Conservation (phyloP, 2,329 filamentous ascomycete species). For the Alternaria solani region DNA sequence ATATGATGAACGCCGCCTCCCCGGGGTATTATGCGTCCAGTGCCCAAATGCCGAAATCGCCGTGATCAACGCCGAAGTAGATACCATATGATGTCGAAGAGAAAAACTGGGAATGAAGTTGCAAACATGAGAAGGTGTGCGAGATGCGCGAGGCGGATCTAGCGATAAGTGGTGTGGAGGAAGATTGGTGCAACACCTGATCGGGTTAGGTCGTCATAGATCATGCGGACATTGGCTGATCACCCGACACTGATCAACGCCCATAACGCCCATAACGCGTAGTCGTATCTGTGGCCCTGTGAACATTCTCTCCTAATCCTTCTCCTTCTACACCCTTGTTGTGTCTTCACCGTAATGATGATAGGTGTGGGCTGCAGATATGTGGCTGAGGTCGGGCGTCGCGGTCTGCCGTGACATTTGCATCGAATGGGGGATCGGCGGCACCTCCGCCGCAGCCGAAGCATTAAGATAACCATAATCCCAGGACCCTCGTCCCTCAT, state of each 20-base stretch:
- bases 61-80: conserved; percentile 26
- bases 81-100: conserved; percentile 13
- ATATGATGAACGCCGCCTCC: conserved; percentile 40
- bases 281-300: conserved; percentile 24
- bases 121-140: conserved; percentile 21
- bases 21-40: conserved; percentile 47
- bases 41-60: conserved; percentile 25
- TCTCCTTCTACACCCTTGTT: conserved; percentile 43
- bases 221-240: conserved; percentile 45
- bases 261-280: conserved; percentile 34
- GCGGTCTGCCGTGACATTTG: conserved; percentile 46
- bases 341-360: conserved; percentile 50
- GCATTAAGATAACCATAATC: conserved; percentile 48
- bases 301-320: conserved; percentile 12
- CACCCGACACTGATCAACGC: conserved; percentile 42
- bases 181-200: conserved; percentile 25
- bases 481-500: conserved; percentile 46
- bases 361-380: conserved; percentile 43
- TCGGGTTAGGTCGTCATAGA: conserved; percentile 33
- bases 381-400: conserved; percentile 40
- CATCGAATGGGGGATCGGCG: conserved; percentile 40
- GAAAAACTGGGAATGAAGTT: conserved; percentile 11
- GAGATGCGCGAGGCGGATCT: conserved; percentile 35
- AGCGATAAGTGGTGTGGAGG: conserved; percentile 39
- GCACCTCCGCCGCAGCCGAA: conserved; percentile 36